Evolutionary conservation across 305 asterid genomes (phyloP).

Genomic region (Ilex paraguariensis): DNA sequence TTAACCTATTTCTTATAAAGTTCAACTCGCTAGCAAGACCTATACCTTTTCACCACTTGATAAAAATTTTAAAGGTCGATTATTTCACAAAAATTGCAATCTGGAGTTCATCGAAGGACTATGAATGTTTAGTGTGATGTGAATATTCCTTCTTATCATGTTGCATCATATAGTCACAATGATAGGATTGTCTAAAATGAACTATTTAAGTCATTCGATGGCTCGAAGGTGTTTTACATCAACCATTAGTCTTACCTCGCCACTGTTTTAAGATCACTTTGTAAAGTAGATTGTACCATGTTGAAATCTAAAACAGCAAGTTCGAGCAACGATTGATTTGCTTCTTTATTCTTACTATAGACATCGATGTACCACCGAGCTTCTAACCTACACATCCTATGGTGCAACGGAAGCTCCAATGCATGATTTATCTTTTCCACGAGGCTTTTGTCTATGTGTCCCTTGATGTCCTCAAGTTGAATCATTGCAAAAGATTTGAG

Average conservation of each 20-base stretch:
- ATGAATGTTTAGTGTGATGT: no score
- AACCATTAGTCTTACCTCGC: slow-evolving; percentile 7
- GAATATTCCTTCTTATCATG: no score
- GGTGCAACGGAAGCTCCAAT: not conserved
- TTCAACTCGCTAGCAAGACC: slow-evolving; percentile 6
- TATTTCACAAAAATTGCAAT: no score
- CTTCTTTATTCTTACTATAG: not conserved
- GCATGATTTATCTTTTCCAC: not conserved
- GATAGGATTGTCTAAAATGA: no score
- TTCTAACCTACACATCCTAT: slow-evolving; percentile 8
- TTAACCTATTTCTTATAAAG: slow-evolving; percentile 8
- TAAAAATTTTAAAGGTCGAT: not conserved
- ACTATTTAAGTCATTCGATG: no score
- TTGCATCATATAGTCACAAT: no score
- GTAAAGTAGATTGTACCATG: slow-evolving; percentile 3
- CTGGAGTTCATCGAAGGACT: no score
- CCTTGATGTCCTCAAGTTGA: not conserved
- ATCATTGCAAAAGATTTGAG: slow-evolving; percentile 1
- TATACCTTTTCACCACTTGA: slow-evolving; percentile 6
- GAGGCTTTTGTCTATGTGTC: not conserved
- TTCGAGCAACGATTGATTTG: slow-evolving; percentile 3
- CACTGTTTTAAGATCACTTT: slow-evolving; percentile 16
- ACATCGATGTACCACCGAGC: slow-evolving; percentile 10
- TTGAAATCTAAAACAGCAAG: not conserved
- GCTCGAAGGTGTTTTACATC: no score